Conservation (phyloP, 2,329 filamentous ascomycete genomes). For the Colletotrichum sp. region DNA sequence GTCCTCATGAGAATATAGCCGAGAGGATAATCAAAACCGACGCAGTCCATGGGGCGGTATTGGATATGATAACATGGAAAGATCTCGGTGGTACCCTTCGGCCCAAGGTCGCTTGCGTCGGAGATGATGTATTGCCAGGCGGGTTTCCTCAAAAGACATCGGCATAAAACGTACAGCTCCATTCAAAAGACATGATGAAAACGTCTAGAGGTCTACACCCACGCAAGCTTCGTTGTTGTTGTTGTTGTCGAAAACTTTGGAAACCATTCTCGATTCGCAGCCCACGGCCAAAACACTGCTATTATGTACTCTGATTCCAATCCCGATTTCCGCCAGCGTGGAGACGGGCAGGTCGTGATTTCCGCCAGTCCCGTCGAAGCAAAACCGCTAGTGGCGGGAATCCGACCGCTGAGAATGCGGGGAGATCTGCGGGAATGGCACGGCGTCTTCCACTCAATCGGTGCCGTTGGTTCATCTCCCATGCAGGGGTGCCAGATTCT, state of each 20-base stretch:
- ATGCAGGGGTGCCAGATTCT: neutral
- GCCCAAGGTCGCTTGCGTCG: neutral
- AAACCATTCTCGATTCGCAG: neutral
- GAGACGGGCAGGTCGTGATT: neutral
- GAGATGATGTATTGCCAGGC: neutral
- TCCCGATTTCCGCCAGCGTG: constrained; percentile 4
- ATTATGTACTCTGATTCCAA: neutral
- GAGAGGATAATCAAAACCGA: too few relatives aligned
- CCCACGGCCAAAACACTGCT: neutral
- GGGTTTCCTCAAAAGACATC: neutral
- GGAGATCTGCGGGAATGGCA: constrained; percentile 9
- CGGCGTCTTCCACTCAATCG: neutral
- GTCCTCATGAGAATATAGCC: neutral
- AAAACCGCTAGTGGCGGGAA: constrained; percentile 19
- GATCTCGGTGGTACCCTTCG: neutral
- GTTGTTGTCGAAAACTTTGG: neutral
- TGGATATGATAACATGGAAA: rapidly evolving
- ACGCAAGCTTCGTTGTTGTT: too few relatives aligned
- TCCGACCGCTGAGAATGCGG: neutral
- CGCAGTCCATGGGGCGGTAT: neutral
- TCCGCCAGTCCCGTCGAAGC: constrained; percentile 9
- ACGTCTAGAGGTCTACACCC: neutral
- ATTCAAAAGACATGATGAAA: neutral
- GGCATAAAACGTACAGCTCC: neutral
- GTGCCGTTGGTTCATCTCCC: neutral